These are phyloP conservation scores for Dichotomocladium elegans DNA, from an alignment of 371 early-diverging fungal species.

Conservation along the genomic window DNA sequence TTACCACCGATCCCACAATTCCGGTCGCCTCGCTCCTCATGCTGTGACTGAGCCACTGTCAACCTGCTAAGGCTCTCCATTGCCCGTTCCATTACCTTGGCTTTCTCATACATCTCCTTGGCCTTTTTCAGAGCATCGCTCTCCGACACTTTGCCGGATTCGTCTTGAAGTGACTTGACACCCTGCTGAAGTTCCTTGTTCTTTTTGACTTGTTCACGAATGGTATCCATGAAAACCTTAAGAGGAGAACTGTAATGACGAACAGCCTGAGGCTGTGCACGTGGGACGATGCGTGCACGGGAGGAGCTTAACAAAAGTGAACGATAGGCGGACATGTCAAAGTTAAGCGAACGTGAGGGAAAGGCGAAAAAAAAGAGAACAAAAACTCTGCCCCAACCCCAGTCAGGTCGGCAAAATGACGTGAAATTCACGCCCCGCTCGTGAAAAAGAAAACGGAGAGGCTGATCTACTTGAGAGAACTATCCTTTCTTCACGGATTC, in stretches of 20 bases:
- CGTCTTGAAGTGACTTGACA: conserved; percentile 86
- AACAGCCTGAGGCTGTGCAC: conserved; percentile 4
- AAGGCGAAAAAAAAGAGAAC: too few relatives aligned
- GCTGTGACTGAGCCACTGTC: too few relatives aligned
- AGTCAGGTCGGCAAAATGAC: too few relatives aligned
- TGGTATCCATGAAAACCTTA: conserved; percentile 73
- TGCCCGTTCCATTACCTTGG: conserved; percentile 52
- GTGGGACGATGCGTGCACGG: conserved; percentile 7
- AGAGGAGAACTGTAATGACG: conserved; percentile 48
- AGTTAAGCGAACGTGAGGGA: too few relatives aligned
- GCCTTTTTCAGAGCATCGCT: conserved; percentile 88
- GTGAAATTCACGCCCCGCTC: too few relatives aligned
- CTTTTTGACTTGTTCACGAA: conserved; percentile 89
- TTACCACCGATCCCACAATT: neutral
- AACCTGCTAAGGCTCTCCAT: too few relatives aligned
- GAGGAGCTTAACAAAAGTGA: conserved; percentile 8
- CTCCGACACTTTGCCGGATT: conserved; percentile 74
- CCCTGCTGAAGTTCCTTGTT: conserved; percentile 87
- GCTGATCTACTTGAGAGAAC: too few relatives aligned
- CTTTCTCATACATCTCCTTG: conserved; percentile 75
- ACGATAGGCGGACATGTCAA: conserved; percentile 20
- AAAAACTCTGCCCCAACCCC: too few relatives aligned
- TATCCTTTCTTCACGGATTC: neutral
- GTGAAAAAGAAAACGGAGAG: too few relatives aligned
- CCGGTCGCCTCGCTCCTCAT: neutral